Evolutionary conservation across 2,329 filamentous ascomycete genomes (phyloP).

Genomic region (Torrubiellomyces zombiae): DNA sequence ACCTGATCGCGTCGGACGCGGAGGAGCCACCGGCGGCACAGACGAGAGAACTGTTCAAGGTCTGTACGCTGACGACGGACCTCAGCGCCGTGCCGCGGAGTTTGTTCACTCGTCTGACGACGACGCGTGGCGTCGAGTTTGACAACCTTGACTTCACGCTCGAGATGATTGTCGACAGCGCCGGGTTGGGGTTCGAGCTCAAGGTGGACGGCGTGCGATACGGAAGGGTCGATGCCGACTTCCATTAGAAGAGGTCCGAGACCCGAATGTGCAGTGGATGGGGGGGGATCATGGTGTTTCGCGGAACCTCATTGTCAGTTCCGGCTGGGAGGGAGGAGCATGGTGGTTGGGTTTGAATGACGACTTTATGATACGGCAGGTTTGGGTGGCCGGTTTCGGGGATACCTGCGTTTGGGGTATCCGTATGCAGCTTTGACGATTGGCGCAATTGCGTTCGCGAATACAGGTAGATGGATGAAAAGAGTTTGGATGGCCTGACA

Average conservation of each 20-base stretch:
- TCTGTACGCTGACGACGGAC: slow-evolving; percentile 70
- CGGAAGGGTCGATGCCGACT: slow-evolving; percentile 61
- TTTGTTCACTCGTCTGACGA: slow-evolving; percentile 59
- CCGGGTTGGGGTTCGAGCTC: slow-evolving; percentile 59
- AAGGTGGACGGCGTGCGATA: slow-evolving; percentile 66
- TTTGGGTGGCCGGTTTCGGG: too few relatives aligned
- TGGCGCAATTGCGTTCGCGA: too few relatives aligned
- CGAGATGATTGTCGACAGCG: slow-evolving; percentile 69
- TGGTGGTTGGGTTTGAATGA: too few relatives aligned
- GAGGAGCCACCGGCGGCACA: slow-evolving; percentile 48
- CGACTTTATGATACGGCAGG: too few relatives aligned
- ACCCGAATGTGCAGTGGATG: too few relatives aligned
- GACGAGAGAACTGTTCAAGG: slow-evolving; percentile 46
- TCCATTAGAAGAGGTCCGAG: slow-evolving; percentile 32
- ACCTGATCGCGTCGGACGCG: slow-evolving; percentile 59
- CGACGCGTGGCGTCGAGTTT: slow-evolving; percentile 65
- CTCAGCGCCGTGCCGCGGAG: slow-evolving; percentile 57
- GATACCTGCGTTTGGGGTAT: too few relatives aligned
- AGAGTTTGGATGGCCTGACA: too few relatives aligned
- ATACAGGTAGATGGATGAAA: too few relatives aligned
- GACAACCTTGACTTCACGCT: slow-evolving; percentile 69
- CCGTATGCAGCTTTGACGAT: too few relatives aligned
- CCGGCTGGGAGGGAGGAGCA: too few relatives aligned
- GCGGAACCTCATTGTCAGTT: too few relatives aligned
- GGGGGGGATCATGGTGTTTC: too few relatives aligned